phyloP scores from a whole-genome alignment of 495 filamentous ascomycete genomes.

The Penicillium parvum region DNA sequence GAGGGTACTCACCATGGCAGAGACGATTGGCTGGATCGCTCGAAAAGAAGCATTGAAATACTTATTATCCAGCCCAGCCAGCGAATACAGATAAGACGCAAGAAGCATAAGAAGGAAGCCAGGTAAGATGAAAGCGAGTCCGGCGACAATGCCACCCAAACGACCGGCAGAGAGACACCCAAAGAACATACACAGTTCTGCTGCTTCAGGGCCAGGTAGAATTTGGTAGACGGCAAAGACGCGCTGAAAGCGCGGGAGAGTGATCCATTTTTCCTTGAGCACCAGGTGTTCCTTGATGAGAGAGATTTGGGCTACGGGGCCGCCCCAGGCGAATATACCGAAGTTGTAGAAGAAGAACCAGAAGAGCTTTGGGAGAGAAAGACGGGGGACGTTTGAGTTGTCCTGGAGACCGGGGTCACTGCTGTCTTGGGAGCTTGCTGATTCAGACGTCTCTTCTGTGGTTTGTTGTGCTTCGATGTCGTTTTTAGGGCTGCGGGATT shows the following conservation, averaged over 20 bases:
- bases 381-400: not conserved
- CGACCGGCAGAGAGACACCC: not conserved
- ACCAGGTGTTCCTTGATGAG: not conserved
- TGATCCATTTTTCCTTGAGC: not conserved
- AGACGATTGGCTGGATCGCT: not conserved
- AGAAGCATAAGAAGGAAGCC: not conserved
- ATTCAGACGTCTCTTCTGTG: not conserved
- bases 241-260: not conserved
- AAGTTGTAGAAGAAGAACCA: conserved; percentile 2
- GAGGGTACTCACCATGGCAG: not conserved
- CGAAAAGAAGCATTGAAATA: not conserved
- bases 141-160: not conserved
- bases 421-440: not conserved
- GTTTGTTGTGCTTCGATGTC: not conserved
- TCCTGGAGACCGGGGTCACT: not conserved
- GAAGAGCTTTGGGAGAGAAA: not conserved
- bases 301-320: not conserved
- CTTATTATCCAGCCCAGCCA: not conserved
- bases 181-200: conserved; percentile 1
- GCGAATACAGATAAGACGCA: not conserved
- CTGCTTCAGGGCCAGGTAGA: not conserved
- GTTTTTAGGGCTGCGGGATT: not conserved
- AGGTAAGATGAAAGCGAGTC: not conserved
- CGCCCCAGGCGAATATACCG: not conserved
- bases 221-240: not conserved